Percentiles rank a stretch among this genome's conserved stretches.
Evolutionary conservation across 2,329 filamentous ascomycete genomes (phyloP).

Genomic region (Dactylellina drechsleri): DNA sequence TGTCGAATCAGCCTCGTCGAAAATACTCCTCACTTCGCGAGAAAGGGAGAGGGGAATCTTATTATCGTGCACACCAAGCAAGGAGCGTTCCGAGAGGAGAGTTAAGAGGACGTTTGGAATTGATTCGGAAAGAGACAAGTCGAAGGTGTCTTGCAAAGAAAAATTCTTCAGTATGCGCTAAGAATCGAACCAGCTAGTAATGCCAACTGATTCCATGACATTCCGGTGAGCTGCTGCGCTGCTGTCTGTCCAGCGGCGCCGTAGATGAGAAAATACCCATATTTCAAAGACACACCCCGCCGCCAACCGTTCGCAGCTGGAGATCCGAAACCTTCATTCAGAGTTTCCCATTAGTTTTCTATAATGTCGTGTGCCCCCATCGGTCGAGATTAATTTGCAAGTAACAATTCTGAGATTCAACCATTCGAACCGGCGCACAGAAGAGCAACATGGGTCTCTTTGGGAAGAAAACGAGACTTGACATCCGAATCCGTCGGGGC

Average conservation of each 20-base stretch:
- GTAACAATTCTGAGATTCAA: background rate
- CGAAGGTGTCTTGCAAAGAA: too few relatives aligned
- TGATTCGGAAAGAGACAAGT: too few relatives aligned
- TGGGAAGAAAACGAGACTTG: conserved; percentile 35
- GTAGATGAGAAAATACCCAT: background rate
- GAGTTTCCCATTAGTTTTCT: background rate
- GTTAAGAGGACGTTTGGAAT: too few relatives aligned
- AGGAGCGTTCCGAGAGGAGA: too few relatives aligned
- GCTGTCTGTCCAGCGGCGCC: too few relatives aligned
- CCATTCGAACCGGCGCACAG: background rate
- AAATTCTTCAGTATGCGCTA: background rate
- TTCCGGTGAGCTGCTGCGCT: too few relatives aligned
- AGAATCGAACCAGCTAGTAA: too few relatives aligned
- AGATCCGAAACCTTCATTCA: too few relatives aligned
- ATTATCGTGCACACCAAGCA: background rate
- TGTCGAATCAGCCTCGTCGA: background rate
- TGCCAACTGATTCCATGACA: too few relatives aligned
- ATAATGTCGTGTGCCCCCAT: background rate
- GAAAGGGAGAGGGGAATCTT: too few relatives aligned
- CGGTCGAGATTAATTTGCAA: too few relatives aligned
- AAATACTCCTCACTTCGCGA: background rate
- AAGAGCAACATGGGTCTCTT: conserved; percentile 41
- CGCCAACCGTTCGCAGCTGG: background rate
- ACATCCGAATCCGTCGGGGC: conserved; percentile 32
- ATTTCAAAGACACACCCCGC: background rate